phyloP scores from a whole-genome alignment of 805 yeast genomes.

The Teunomyces atbi region DNA sequence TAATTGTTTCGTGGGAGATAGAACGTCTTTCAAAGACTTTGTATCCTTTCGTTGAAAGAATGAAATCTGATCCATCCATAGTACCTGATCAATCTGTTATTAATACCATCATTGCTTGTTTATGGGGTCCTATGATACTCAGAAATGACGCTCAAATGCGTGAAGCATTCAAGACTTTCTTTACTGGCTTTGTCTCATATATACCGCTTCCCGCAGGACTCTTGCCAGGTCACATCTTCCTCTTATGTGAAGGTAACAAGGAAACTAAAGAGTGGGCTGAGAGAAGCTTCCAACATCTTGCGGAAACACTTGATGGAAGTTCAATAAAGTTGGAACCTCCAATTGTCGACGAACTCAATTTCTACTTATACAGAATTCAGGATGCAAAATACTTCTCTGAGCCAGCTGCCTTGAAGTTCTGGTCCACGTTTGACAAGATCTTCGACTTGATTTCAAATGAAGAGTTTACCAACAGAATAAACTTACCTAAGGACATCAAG shows the following conservation, averaged over 20 bases:
- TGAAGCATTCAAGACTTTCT: constrained; percentile 5
- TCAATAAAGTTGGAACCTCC: constrained; percentile 17
- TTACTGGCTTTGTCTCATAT: background rate
- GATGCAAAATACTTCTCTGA: constrained; percentile 48
- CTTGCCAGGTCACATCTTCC: constrained; percentile 53
- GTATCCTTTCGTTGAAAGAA: constrained; percentile 5
- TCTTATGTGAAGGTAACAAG: constrained; percentile 52
- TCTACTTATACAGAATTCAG: constrained; percentile 53
- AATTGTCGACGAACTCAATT: constrained; percentile 54
- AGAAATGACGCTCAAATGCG: constrained; percentile 3
- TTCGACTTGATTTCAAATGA: constrained; percentile 33
- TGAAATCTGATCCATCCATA: background rate
- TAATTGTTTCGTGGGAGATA: constrained; percentile 38
- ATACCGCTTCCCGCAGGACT: background rate
- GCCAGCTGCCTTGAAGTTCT: constrained; percentile 42
- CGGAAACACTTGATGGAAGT: background rate
- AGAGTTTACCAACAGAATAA: constrained; percentile 29
- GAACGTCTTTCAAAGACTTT: constrained; percentile 11
- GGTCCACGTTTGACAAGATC: constrained; percentile 42
- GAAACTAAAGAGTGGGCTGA: constrained; percentile 52
- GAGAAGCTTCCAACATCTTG: constrained; percentile 8
- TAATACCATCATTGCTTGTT: constrained; percentile 1
- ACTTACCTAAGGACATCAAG: constrained; percentile 28
- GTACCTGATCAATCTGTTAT: background rate
- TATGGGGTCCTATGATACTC: constrained; percentile 9